Base-by-base conservation (phyloP, 495 filamentous ascomycete genomes). In the Halenospora varia region DNA sequence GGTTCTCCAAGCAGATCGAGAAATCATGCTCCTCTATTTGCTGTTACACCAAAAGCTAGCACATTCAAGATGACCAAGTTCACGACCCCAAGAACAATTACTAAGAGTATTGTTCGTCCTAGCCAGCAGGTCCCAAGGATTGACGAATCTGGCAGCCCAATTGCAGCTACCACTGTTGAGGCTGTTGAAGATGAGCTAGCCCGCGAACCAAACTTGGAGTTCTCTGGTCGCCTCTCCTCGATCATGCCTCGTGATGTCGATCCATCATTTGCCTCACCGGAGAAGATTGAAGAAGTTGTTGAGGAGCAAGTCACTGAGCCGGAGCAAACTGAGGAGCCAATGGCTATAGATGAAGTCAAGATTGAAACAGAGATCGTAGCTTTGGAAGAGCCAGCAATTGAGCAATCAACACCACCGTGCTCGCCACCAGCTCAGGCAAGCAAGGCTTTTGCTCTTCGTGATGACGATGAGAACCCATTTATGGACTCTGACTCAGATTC, bases 181-280 rank as follows among this genome's bases (percentile, higher is more conserved):
- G 18, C 10, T 6, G 19, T 26, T 8, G 23, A 23, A 3, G n/a
- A 52, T 42, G 10, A 22, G 13, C 2, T 44, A 24, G 18, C 17
- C 11, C 11, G 25, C 25, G 46, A 50, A n/a, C 42, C 42, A 8
- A 62, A 35, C 20, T 19, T 60, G 18, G 48, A 35, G 17, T 82
- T 82, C 59, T 72, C 77, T n/a, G 77, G 77, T 2, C 68, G 78
- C 9, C 69, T 80, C 1, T 81, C 79, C 0, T 73, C 78, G 2
- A 73, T 79, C 23, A 59, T 80, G 18, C 77, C 78, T 25, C 65
- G 78, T 11, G 68, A 79, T 51, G 75, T 72, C 11, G 77, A 81
- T 45, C 74, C 76, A 1, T 65, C 71, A 9, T 62, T 79, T 13
- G 26, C 40, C 10, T 11, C 50, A 20, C 49, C 48, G 6, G 49